Evolutionary conservation across 2,329 filamentous ascomycete genomes (phyloP).

Genomic region (Pseudocercospora eumusae): DNA sequence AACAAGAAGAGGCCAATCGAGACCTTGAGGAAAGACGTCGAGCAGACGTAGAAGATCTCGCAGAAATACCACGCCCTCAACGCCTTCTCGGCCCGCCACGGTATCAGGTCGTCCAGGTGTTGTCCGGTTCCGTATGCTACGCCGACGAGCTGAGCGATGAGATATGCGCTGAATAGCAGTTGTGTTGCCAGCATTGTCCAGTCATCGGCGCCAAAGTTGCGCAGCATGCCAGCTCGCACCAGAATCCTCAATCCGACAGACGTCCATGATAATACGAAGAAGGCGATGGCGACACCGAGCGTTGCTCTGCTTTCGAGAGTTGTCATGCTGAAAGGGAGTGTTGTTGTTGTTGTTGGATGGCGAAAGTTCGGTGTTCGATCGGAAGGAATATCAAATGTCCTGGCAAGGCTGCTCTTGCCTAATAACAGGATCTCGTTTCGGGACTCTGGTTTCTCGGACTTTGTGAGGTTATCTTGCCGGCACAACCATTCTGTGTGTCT

Average conservation of each 20-base stretch:
- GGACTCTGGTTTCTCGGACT: not conserved
- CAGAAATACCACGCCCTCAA: slow-evolving; percentile 57
- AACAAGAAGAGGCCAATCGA: slow-evolving; percentile 58
- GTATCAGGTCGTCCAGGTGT: slow-evolving; percentile 40
- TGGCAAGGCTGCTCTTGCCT: not conserved
- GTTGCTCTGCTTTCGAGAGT: slow-evolving; percentile 22
- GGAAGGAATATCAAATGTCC: not conserved
- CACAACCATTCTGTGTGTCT: not conserved
- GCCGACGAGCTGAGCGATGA: slow-evolving; percentile 44
- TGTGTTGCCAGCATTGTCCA: slow-evolving; percentile 45
- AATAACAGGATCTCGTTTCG: not conserved
- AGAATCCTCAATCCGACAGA: slow-evolving; percentile 43
- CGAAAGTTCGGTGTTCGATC: not conserved
- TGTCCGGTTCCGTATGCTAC: slow-evolving; percentile 45
- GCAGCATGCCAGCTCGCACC: slow-evolving; percentile 42
- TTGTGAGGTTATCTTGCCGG: not conserved
- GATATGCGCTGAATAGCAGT: slow-evolving; percentile 44
- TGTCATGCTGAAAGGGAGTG: slow-evolving; percentile 5
- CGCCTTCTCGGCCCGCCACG: slow-evolving; percentile 27
- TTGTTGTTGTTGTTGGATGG: not conserved
- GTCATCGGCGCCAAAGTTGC: slow-evolving; percentile 46
- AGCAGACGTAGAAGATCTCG: slow-evolving; percentile 56
- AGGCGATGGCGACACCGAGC: slow-evolving; percentile 35
- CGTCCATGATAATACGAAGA: slow-evolving; percentile 44
- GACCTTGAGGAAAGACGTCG: slow-evolving; percentile 52